Conservation (phyloP, 2,329 filamentous ascomycete species). For the Hymenoscyphus occultus region DNA sequence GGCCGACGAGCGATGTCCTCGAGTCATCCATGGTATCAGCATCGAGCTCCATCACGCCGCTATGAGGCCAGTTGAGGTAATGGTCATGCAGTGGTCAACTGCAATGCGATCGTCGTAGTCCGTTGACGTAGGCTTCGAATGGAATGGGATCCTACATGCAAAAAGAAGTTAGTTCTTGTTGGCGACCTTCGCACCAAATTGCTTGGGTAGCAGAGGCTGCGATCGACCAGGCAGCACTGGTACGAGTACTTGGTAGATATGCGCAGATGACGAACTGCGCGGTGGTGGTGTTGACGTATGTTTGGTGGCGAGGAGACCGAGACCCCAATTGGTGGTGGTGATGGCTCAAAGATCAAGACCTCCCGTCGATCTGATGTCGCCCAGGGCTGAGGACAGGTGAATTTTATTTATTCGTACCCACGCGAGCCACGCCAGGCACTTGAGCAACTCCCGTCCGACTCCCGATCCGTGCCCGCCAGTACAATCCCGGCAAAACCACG, state of each 20-base stretch:
- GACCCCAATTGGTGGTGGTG: not conserved
- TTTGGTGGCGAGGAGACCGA: not conserved
- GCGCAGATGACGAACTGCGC: not conserved
- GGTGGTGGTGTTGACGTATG: not conserved
- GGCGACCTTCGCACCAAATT: not conserved
- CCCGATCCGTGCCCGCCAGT: too few relatives aligned
- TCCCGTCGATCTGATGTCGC: not conserved
- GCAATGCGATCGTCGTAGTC: not conserved
- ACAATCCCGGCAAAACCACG: too few relatives aligned
- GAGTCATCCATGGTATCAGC: slow-evolving; percentile 37
- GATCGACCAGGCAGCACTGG: not conserved
- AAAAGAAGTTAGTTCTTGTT: slow-evolving; percentile 4
- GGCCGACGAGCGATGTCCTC: slow-evolving; percentile 44
- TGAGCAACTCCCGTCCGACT: too few relatives aligned
- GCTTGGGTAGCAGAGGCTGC: not conserved
- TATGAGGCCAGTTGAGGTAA: not conserved
- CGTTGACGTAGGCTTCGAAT: not conserved
- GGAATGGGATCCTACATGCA: slow-evolving; percentile 3
- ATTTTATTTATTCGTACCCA: too few relatives aligned
- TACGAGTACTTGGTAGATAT: not conserved
- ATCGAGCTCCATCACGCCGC: not conserved
- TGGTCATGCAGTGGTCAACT: not conserved
- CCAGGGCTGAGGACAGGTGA: too few relatives aligned
- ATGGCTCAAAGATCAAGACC: not conserved
- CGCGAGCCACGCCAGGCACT: too few relatives aligned